A percentile compares a stretch with the other conserved stretches of the same genome.
phyloP scores from a whole-genome alignment of 768 basidiomycete genomes.

The Leucocoprinus sp. region DNA sequence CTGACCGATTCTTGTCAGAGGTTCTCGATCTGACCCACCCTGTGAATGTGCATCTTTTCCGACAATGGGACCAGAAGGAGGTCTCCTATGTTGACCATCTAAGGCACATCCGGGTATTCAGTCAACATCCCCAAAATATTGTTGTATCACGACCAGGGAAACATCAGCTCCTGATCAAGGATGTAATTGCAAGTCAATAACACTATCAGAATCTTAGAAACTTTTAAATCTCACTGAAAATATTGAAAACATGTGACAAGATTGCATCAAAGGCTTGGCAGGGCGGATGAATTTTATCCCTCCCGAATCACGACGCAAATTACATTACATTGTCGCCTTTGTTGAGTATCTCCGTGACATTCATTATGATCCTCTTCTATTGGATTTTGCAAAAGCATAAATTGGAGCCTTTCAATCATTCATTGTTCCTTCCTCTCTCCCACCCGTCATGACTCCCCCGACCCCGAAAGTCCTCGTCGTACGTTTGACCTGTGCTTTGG shows the following conservation, averaged over 20 bases:
- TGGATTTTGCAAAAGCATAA: background rate
- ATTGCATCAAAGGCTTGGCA: too few relatives aligned
- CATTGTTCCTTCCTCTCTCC: background rate
- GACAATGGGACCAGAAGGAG: slow-evolving; percentile 74
- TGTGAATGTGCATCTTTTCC: slow-evolving; percentile 62
- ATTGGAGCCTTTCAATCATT: background rate
- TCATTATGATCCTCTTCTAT: too few relatives aligned
- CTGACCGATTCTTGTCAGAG: slow-evolving; percentile 35
- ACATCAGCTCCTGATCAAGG: slow-evolving; percentile 31
- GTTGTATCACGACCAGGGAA: slow-evolving; percentile 56
- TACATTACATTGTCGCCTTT: too few relatives aligned
- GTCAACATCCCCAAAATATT: slow-evolving; percentile 35
- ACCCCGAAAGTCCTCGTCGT: slow-evolving; percentile 19
- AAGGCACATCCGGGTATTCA: slow-evolving; percentile 70
- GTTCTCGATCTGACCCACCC: slow-evolving; percentile 71
- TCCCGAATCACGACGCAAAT: too few relatives aligned
- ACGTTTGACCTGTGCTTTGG: slow-evolving; percentile 5
- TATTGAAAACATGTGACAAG: slow-evolving; percentile 6
- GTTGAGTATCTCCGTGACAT: too few relatives aligned
- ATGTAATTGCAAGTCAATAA: slow-evolving; percentile 13
- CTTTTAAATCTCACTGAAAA: background rate
- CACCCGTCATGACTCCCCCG: slow-evolving; percentile 2
- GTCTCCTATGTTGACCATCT: slow-evolving; percentile 61
- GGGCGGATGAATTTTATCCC: too few relatives aligned
- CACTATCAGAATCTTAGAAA: too few relatives aligned